Evolutionary conservation across 148 eudicot species (phyloP).

Genomic region (Cornus kousa): DNA sequence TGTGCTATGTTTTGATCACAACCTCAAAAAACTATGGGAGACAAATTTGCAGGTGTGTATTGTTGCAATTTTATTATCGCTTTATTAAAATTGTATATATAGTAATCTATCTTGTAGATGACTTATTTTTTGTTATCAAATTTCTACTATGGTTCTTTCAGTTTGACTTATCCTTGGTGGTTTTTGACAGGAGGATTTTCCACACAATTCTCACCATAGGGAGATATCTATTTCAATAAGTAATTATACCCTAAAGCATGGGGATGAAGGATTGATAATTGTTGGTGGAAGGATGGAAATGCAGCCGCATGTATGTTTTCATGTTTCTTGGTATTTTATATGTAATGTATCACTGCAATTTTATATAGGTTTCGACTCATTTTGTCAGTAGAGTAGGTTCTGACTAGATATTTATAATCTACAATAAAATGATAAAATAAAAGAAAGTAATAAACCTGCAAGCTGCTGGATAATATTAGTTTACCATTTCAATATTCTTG

Average conservation of each 20-base stretch:
- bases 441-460: not conserved
- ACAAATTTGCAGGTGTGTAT: slow-evolving; percentile 68
- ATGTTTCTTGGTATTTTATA: slow-evolving; percentile 10
- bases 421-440: not conserved
- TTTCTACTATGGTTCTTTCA: not conserved
- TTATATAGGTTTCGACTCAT: not conserved
- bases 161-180: not conserved
- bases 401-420: too few species aligned
- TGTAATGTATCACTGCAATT: not conserved
- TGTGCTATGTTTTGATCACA: slow-evolving; percentile 98
- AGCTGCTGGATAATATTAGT: not conserved
- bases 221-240: slow-evolving; percentile 84
- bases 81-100: not conserved
- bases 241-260: slow-evolving; percentile 94
- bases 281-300: slow-evolving; percentile 98
- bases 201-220: slow-evolving; percentile 94
- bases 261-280: slow-evolving; percentile 85
- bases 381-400: not conserved
- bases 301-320: slow-evolving; percentile 78
- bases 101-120: not conserved
- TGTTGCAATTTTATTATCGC: not conserved
- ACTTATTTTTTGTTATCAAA: not conserved
- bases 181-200: slow-evolving; percentile 77
- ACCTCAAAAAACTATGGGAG: slow-evolving; percentile 93
- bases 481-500: not conserved